phyloP scores from a whole-genome alignment of 1,284 basidiomycete species.

The Anthracocystis panici-leucophaei region DNA sequence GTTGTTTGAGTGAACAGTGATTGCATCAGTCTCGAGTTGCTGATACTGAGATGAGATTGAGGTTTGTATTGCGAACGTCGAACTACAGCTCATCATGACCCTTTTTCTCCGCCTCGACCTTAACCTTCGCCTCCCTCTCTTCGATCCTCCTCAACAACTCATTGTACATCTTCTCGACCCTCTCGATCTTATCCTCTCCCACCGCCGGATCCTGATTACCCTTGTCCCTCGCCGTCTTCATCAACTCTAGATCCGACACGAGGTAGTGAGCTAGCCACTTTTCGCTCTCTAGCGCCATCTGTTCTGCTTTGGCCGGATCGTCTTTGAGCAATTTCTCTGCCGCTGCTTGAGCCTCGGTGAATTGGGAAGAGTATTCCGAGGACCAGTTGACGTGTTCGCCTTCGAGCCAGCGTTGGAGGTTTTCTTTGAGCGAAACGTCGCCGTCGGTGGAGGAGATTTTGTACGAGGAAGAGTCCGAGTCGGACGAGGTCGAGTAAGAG shows the following conservation, averaged over 20 bases:
- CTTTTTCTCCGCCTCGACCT: neutral
- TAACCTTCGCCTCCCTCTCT: slow-evolving; percentile 26
- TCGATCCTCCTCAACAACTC: slow-evolving; percentile 35
- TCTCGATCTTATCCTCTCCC: slow-evolving; percentile 40
- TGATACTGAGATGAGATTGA: neutral
- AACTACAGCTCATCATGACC: slow-evolving; percentile 34
- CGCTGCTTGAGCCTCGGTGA: slow-evolving; percentile 44
- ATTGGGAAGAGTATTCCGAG: slow-evolving; percentile 46
- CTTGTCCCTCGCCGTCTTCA: slow-evolving; percentile 43
- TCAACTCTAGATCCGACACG: slow-evolving; percentile 52
- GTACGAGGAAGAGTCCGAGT: slow-evolving; percentile 28
- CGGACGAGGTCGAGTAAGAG: slow-evolving; percentile 35
- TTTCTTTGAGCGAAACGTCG: slow-evolving; percentile 44
- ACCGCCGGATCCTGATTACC: slow-evolving; percentile 32
- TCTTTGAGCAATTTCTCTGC: slow-evolving; percentile 48
- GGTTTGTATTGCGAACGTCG: neutral
- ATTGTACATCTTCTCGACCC: slow-evolving; percentile 46
- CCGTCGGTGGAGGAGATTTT: slow-evolving; percentile 29
- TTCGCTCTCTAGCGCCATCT: slow-evolving; percentile 59
- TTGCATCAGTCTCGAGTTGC: no score
- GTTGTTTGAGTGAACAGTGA: neutral
- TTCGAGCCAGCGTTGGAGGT: slow-evolving; percentile 55
- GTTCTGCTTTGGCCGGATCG: slow-evolving; percentile 50
- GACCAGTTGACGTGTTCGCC: slow-evolving; percentile 59
- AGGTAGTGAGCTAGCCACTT: slow-evolving; percentile 56